Evolutionary conservation across 164 flowering plant genomes (phyloP), one percentile per base, ranked within the genome.

Genomic region (Akebia trifoliata): DNA sequence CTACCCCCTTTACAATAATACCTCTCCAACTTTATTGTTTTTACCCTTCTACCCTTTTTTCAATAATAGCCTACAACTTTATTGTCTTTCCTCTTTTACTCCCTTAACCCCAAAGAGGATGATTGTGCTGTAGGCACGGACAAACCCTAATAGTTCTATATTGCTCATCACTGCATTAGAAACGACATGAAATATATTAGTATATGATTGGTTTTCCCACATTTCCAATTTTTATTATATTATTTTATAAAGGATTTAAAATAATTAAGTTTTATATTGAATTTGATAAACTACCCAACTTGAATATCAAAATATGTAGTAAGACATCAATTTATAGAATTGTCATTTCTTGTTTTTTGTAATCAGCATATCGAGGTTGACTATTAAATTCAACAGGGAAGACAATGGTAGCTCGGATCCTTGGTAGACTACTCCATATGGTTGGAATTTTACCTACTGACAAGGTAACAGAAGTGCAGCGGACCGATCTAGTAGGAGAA

Each of bases 401-500:
- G 73, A 90, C 97, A 43, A 86, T 90, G 95, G 86, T 94, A 12
- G 97, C 99, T 67, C 74, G 96, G 56, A 66, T 88, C 30, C 94
- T 94, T 22, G 99, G 97, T 54, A 86, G 62, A 61, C 71, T 94
- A 56, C 95, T 94, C 5, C 80, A 88, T 62, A 86, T 79, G 95
- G 93, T 94, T 56, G 97, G 99, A 65, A 79, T 94, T 72, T 69
- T 94, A 53, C 95, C 97, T n/a, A 84, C 95, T 21, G 93, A 88
- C 68, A 83, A 66, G 76, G 99, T 94, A 61, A 94, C 94, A 31
- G 99, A 94, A 79, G 97, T 90, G 32, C 99, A 94, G 58, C 70
- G 99, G 56, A 94, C 97, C 0, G 97, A 94, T 79, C 69, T 94
- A 73, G 99, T 94, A 56, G 99, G 99, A 25, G 97, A 94, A 72